Base-by-base conservation (phyloP, 2,329 filamentous ascomycete species). In the Immersiporthe knoxdaviesiana region DNA sequence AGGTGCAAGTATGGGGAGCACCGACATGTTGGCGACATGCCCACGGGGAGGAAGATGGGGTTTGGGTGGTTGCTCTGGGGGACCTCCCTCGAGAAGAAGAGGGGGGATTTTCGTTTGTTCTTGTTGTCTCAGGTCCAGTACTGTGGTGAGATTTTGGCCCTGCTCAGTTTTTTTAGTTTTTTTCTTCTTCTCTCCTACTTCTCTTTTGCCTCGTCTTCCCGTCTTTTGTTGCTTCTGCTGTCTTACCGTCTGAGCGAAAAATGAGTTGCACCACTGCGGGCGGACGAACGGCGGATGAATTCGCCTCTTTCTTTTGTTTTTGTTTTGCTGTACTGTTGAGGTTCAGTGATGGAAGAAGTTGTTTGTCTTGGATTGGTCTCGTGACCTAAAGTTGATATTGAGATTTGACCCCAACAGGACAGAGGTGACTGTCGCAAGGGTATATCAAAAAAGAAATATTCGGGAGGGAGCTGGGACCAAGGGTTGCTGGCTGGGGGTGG, bases 21-120 rank as follows among this genome's bases (percentile, higher is more conserved):
- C 62, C 62, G 65, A 61, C 65, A 66, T 66, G 39, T 32, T 66
- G 54, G 56, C 56, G 65, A 66, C 65, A 66, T 66, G 16, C 56
- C 65, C 47, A 59, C 65, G 18, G 52, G n/a, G 39, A 27, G 59
- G 59, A 44, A 2, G 16, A 11, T 63, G 24, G 39, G 18, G 12
- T 11, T 10, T 27, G 35, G 37, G n/a, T 18, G 18, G n/a, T n/a
- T 47, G 21, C 44, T 47, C n/a, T n/a, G 44, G 11, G 44, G 44
- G 21, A 10, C 44, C 37, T 44, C 37, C 59, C 59, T 62, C 59
- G 10, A 18, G 18, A n/a, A 41, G 35, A 24, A 44, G 24, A 24
- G 44, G 21, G 44, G 44, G 44, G 21, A 2, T 47, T n/a, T 10
- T n/a, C 44, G 44, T 47, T 47, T 21, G 44, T 37, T 59, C n/a